Evolutionary conservation across 2,329 filamentous ascomycete species (phyloP), one percentile per base, ranked within the genome.

Genomic region (Westerdykella sp.): DNA sequence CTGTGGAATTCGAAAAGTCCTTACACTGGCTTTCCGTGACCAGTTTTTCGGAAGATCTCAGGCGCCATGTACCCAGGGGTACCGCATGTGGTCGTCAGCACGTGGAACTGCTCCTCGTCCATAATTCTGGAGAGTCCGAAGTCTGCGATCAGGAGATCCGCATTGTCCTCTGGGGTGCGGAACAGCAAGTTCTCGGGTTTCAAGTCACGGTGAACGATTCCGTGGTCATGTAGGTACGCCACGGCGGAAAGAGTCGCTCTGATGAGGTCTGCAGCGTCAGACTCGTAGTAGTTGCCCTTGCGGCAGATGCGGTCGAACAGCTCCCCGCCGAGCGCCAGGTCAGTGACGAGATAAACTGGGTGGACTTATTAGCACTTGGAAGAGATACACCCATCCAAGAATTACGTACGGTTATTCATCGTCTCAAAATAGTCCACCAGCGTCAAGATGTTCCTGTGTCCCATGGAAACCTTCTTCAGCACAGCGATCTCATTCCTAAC

Each of bases 351-450:
- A 68, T 98, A 98, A 53, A 98, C 80, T 83, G 51, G 11, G 15
- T 6, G 34, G 30, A 15, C 25, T 4, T 23, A n/a, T 48, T 39
- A 44, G 39, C 11, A 34, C 25, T 14, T 15, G 12, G 7, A 37
- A 9, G 25, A 5, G 7, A 12, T 7, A n/a, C 21, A 40, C 37
- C 23, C n/a, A 15, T 4, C 32, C 16, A 15, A 11, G 13, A 35
- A 16, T 12, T 30, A 58, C 75, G 44, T 70, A 84, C 81, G 79
- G 70, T 98, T 98, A 73, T 98, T 97, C 87, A 96, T 95, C 6
- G 93, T 98, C 73, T 98, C 93, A 64, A 98, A 98, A 71, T 97
- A 98, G 73, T 98, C 93, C 59, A 97, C 93, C 46, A 98, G 78
- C 1, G 93, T 98, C 48, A 98, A 74, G 65, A 98, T 97, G 65